phyloP scores from a whole-genome alignment of 73 alveolate genomes.

The Tetrahymena elliotti region DNA sequence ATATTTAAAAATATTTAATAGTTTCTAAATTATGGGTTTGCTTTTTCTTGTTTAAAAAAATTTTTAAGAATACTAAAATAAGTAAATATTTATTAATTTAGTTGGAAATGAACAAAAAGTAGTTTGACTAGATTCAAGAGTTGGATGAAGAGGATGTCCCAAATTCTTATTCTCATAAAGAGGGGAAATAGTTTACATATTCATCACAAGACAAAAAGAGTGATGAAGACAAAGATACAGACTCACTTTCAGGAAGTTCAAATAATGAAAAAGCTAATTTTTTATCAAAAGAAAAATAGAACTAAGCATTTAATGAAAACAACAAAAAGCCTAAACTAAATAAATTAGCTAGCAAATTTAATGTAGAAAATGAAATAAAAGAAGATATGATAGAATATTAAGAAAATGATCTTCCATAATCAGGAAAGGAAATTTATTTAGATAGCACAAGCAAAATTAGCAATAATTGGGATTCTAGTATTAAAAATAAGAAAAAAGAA shows the following conservation, averaged over 20 bases:
- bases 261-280: background rate
- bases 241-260: background rate
- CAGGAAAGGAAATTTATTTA: background rate
- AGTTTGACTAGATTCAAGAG: background rate
- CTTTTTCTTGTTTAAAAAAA: too few species aligned
- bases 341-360: background rate
- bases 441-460: background rate
- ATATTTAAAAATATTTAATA: too few species aligned
- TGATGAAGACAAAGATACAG: background rate
- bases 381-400: background rate
- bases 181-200: background rate
- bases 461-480: background rate
- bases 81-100: too few species aligned
- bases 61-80: too few species aligned
- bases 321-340: background rate
- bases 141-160: background rate
- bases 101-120: background rate
- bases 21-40: too few species aligned
- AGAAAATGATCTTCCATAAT: background rate
- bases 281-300: background rate
- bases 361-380: background rate
- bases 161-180: background rate
- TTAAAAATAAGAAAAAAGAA: background rate
- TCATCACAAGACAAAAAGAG: background rate
- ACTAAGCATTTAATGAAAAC: background rate